Base-by-base conservation (phyloP, 164 flowering plant species). In the Chimonanthus salicifolius region DNA sequence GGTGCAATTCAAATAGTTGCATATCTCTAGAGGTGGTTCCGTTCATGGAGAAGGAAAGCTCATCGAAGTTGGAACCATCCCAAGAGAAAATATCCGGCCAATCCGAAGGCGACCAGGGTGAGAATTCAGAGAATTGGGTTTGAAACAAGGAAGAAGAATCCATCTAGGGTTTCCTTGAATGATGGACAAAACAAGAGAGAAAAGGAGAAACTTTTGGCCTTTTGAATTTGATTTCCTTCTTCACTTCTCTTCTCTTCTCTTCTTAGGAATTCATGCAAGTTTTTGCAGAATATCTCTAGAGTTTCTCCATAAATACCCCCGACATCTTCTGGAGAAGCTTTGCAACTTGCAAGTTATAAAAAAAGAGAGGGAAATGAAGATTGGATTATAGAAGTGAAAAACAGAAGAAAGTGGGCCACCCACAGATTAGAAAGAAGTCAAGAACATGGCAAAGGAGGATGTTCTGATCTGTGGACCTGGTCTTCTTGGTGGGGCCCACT, bases 21-120 rank as follows among this genome's bases (percentile, higher is more conserved):
- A 88, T 84, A 58, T 88, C 92, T 58, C 81, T 78, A 3, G 88
- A 78, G 74, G 87, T 90, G 47, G 85, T 85, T 70, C 83, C 83
- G 49, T 87, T 77, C 81, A 85, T 87, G 0, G 90, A 88, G 13
- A 88, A 83, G 0, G 70, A 13, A 46, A 74, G 54, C 43, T 49
- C 67, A 13, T 62, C 60, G 46, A 60, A 71, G 45, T 15, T 71
- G 68, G 47, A 47, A 58, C 62, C 64, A 2, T 73, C 75, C 54
- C 75, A 68, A 2, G 78, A 48, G 64, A 77, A 75, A 47, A 50
- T 54, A 5, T 74, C 81, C 0, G 62, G 71, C 2, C 83, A 78
- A 4, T 58, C 72, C 1, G 77, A 47, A 47, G 64, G 70, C 10
- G 86, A 82, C 10, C 81, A 64, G 7, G 76, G 74, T 5, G 77